Percentiles rank a stretch among this genome's conserved stretches.
Conservation (phyloP, 2,329 filamentous ascomycete species). For the Lachnellula hyalina region DNA sequence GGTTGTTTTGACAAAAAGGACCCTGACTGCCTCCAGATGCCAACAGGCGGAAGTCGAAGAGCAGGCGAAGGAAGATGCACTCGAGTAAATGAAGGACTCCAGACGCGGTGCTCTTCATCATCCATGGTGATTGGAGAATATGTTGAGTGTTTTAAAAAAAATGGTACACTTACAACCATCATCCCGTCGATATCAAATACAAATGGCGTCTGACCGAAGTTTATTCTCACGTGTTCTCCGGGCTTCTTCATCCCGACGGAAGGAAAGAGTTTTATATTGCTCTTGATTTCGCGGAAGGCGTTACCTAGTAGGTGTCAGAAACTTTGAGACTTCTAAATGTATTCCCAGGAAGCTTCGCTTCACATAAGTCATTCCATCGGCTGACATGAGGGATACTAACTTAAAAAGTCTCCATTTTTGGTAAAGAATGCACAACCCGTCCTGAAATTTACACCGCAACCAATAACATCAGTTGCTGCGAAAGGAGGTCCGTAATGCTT, state of each 20-base stretch:
- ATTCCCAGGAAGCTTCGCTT: not conserved
- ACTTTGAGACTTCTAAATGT: not conserved
- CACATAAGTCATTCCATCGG: too few species aligned
- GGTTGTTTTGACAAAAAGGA: too few species aligned
- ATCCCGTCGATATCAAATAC: constrained; percentile 86
- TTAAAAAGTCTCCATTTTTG: constrained; percentile 54
- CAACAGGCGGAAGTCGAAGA: too few species aligned
- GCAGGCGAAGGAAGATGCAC: too few species aligned
- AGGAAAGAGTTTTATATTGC: constrained; percentile 54
- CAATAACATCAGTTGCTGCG: constrained; percentile 52
- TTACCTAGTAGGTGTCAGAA: constrained; percentile 49
- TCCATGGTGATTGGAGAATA: not conserved
- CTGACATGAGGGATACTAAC: constrained; percentile 35
- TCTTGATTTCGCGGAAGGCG: constrained; percentile 63
- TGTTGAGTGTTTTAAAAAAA: constrained; percentile 5
- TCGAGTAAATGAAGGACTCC: too few species aligned
- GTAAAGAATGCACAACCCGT: constrained; percentile 64
- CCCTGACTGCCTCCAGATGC: too few species aligned
- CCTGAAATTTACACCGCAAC: constrained; percentile 62
- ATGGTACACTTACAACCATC: constrained; percentile 57
- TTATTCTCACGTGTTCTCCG: constrained; percentile 56
- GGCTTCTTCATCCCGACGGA: constrained; percentile 60
- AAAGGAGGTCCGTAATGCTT: constrained; percentile 54
- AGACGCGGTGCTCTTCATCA: not conserved
- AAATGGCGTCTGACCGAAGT: constrained; percentile 72